phyloP scores from a whole-genome alignment of 2,329 filamentous ascomycete genomes.

The Stachybotrys chartarum region DNA sequence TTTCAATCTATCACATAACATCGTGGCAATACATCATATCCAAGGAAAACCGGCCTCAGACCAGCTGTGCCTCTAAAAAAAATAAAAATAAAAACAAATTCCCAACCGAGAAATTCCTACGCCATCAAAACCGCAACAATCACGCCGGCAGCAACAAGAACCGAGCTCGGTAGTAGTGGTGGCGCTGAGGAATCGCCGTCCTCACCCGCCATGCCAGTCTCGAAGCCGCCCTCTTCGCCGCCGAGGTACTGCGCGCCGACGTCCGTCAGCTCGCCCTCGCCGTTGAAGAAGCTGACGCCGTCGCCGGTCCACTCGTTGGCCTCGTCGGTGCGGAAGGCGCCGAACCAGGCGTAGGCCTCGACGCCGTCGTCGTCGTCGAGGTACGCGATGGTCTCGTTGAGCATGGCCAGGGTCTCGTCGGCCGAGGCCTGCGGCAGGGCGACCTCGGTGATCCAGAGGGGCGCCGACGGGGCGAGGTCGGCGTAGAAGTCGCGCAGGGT shows the following conservation, averaged over 20 bases:
- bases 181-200: background rate
- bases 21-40: background rate
- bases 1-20: background rate
- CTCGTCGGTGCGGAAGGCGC: constrained; percentile 27
- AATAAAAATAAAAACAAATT: background rate
- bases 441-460: constrained; percentile 33
- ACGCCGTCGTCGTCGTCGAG: constrained; percentile 26
- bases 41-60: background rate
- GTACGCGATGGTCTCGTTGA: constrained; percentile 29
- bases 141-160: background rate
- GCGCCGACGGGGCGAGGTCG: constrained; percentile 8
- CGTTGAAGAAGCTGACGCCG: constrained; percentile 27
- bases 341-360: constrained; percentile 33
- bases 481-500: constrained; percentile 28
- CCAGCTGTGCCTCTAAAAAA: background rate
- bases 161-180: background rate
- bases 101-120: background rate
- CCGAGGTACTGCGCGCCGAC: constrained; percentile 31
- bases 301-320: constrained; percentile 32
- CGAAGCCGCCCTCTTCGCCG: constrained; percentile 28
- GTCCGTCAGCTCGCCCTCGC: constrained; percentile 28
- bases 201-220: constrained; percentile 19
- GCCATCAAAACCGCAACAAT: background rate
- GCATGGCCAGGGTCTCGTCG: constrained; percentile 28
- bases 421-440: constrained; percentile 26